Conservation (phyloP, 257 asterid genomes). For the Handroanthus guayacan region DNA sequence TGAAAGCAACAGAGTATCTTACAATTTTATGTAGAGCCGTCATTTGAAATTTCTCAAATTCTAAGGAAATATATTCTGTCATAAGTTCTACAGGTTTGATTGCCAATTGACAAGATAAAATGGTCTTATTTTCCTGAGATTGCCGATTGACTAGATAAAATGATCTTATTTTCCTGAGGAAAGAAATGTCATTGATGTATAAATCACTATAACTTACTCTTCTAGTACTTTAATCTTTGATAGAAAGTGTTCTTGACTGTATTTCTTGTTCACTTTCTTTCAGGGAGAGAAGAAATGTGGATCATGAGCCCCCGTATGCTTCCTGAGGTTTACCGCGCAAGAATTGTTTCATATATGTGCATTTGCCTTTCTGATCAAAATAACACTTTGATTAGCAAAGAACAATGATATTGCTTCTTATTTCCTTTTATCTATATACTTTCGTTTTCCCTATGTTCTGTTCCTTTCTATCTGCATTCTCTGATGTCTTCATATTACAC, state of each 20-base stretch:
- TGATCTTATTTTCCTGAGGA: no score
- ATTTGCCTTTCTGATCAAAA: slow-evolving; percentile 3
- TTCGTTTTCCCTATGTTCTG: neutral
- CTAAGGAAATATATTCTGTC: neutral
- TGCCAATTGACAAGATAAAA: neutral
- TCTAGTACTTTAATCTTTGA: neutral
- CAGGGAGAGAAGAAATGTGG: slow-evolving; percentile 72
- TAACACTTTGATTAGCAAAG: neutral
- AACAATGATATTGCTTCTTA: neutral
- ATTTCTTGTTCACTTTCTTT: slow-evolving; percentile 19
- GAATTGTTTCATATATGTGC: neutral
- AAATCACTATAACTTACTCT: neutral
- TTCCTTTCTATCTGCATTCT: neutral
- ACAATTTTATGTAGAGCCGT: neutral
- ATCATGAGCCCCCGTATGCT: slow-evolving; percentile 64
- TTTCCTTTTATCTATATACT: neutral
- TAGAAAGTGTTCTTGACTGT: neutral
- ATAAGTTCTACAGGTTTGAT: neutral
- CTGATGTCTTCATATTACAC: no score
- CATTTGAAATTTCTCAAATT: neutral
- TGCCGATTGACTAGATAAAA: no score
- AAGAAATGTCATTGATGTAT: no score
- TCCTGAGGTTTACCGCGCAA: slow-evolving; percentile 28
- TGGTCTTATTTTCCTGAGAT: no score
- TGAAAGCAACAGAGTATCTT: neutral